Conservation (phyloP, 139 green algal species). For the Bryopsis sp. region DNA sequence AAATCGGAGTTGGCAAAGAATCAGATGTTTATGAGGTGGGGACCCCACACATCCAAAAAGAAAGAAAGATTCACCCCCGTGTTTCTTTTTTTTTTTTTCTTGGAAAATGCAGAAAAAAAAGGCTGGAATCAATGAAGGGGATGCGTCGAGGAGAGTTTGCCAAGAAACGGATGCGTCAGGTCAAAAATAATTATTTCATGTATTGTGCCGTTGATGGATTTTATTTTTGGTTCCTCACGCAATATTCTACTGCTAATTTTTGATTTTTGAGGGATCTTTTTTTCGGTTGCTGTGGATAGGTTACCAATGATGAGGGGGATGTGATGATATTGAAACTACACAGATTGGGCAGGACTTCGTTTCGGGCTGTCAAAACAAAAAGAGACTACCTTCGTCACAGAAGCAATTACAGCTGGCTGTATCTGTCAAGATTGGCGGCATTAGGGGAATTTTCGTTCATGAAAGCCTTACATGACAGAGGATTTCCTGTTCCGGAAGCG, state of each 20-base stretch:
- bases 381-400: slow-evolving; percentile 84
- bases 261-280: no score
- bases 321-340: slow-evolving; percentile 92
- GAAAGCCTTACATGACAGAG: slow-evolving; percentile 79
- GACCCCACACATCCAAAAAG: no score
- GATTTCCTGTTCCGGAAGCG: slow-evolving; percentile 78
- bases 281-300: slow-evolving; percentile 34
- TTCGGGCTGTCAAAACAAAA: slow-evolving; percentile 93
- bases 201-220: no score
- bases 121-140: background rate
- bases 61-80: no score
- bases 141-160: background rate
- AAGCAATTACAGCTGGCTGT: slow-evolving; percentile 21
- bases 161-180: background rate
- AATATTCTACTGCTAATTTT: no score
- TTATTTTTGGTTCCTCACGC: no score
- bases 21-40: slow-evolving; percentile 82
- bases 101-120: no score
- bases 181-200: no score
- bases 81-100: no score
- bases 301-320: slow-evolving; percentile 64
- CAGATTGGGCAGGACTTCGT: slow-evolving; percentile 90
- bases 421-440: slow-evolving; percentile 11
- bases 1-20: slow-evolving; percentile 98
- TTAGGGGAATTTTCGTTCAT: slow-evolving; percentile 90